Percentiles rank a stretch among this genome's conserved stretches.
phyloP scores from a whole-genome alignment of 306 rosid genomes.

The Fragaria vesca region DNA sequence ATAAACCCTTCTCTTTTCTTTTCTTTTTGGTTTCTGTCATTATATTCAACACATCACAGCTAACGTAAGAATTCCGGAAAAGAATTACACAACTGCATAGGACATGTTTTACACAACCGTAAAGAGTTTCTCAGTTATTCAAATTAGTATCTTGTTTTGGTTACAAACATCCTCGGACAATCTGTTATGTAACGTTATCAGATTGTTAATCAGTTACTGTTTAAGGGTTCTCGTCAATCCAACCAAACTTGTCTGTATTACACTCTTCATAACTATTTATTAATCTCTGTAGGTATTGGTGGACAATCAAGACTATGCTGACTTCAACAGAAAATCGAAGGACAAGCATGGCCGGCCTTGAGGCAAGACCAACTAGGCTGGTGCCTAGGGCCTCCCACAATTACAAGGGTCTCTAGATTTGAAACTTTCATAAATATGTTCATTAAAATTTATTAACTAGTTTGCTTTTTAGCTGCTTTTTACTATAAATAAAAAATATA shows the following conservation, averaged over 20 bases:
- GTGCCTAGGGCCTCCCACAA: no score
- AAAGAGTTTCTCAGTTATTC: not conserved
- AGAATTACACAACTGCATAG: not conserved
- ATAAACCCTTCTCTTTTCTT: not conserved
- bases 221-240: no score
- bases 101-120: not conserved
- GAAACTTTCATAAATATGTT: no score
- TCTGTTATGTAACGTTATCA: not conserved
- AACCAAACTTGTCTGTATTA: no score
- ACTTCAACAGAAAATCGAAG: not conserved
- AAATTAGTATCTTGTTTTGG: not conserved
- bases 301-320: constrained; percentile 11
- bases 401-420: no score
- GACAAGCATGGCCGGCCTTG: not conserved
- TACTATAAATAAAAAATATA: no score
- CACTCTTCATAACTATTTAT: not conserved
- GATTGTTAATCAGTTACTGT: not conserved
- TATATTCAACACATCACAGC: not conserved
- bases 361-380: no score
- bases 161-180: not conserved
- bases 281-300: constrained; percentile 21
- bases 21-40: not conserved
- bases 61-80: not conserved
- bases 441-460: no score
- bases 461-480: no score